Conservation (phyloP, 2,329 filamentous ascomycete species). For the Sodiomyces alkalinus region DNA sequence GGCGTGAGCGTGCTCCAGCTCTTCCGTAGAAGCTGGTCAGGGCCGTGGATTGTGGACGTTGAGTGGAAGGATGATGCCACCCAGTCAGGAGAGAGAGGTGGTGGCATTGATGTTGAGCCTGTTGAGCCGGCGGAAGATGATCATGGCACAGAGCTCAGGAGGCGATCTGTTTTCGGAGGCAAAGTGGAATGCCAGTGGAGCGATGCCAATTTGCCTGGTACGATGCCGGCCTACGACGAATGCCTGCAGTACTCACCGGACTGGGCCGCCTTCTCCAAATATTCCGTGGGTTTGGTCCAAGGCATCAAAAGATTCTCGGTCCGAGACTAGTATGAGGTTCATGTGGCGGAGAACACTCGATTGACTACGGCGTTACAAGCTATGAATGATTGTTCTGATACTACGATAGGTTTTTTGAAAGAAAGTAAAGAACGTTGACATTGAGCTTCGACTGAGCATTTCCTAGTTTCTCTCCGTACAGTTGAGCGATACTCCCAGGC, state of each 20-base stretch:
- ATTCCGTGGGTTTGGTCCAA: conserved; percentile 3
- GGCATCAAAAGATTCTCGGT: conserved; percentile 3
- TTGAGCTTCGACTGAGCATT: too few relatives aligned
- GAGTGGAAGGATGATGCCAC: conserved; percentile 35
- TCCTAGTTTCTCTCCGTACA: too few relatives aligned
- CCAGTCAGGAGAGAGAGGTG: too few relatives aligned
- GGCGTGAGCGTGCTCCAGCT: conserved; percentile 57
- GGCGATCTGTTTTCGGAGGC: conserved; percentile 35
- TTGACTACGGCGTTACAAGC: too few relatives aligned
- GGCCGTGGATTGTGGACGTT: conserved; percentile 61
- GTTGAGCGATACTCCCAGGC: too few relatives aligned
- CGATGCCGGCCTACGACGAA: conserved; percentile 76
- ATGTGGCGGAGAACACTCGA: too few relatives aligned
- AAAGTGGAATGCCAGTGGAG: conserved; percentile 71
- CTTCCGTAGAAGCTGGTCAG: conserved; percentile 70
- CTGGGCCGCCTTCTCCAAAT: conserved; percentile 69
- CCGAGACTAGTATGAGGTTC: too few relatives aligned
- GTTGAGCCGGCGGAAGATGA: conserved; percentile 6
- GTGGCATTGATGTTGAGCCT: too few relatives aligned
- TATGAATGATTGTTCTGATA: too few relatives aligned
- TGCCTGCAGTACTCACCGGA: conserved; percentile 57
- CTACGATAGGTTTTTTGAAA: too few relatives aligned
- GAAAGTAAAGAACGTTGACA: too few relatives aligned
- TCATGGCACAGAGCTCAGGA: conserved; percentile 10
- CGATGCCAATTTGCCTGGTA: conserved; percentile 57